Evolutionary conservation across 306 rosid genomes (phyloP), one percentile per base, ranked within the genome.

Genomic region (Cicer pinnatifidum): DNA sequence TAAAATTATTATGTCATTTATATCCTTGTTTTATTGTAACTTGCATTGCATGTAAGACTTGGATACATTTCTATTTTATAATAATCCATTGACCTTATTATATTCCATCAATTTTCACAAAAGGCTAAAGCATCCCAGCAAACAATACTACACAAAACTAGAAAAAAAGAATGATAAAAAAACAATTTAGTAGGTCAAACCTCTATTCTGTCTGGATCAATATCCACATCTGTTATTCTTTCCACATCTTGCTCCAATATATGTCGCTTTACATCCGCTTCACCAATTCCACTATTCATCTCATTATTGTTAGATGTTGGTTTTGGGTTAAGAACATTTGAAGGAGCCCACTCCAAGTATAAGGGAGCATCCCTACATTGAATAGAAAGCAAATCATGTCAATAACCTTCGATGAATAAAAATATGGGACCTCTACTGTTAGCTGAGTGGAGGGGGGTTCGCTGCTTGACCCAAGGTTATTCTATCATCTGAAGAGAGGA

Each of bases 271-370:
- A 75, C 92, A 80, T 89, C 98, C 68, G 71, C 81, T 78, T 82
- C 93, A 78, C 85, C 90, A 73, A 86, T 60, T 64, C 75, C 77
- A 67, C 48, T 61, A 43, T 60, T 75, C 78, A 75, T 78, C 69
- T 83, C 94, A 67, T 77, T 67, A 70, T 63, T 79, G 50, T 78
- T 79, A 44, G 86, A 59, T 54, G 67, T 81, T 75, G 87, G 61
- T 82, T 77, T 81, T 77, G 60, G 87, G 76, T 57, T 69, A 67
- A 94, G 97, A 82, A 94, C 46, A 84, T 87, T 73, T 48, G 80
- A 84, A 65, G 99, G 99, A 71, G 97, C 97, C 97, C 97, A 89
- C 77, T 94, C 97, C 89, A 94, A 82, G 84, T 91, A 94, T 61
- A 91, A 79, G 5, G 99, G 99, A 53, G 86, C 89, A 87, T 88